phyloP scores from a whole-genome alignment of 192 early-diverging fungal genomes.

The Backusella parvicylindrica region DNA sequence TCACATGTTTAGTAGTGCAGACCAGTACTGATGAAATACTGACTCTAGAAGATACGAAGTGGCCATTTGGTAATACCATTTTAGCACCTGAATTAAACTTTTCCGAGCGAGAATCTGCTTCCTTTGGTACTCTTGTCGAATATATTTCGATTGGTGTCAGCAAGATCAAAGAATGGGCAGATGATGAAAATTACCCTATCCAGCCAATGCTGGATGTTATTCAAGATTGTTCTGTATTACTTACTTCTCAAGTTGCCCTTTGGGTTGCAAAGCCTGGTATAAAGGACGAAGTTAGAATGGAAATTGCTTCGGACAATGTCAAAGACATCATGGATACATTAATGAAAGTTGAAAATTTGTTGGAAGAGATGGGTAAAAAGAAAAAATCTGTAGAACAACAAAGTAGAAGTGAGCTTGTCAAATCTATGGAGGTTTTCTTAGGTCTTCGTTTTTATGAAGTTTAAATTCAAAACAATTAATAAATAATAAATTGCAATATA shows the following conservation, averaged over 20 bases:
- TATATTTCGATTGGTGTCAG: constrained; percentile 4
- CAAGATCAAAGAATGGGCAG: neutral
- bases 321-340: constrained; percentile 8
- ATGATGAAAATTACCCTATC: neutral
- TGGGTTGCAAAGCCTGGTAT: constrained; percentile 5
- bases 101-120: constrained; percentile 27
- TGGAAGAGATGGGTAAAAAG: neutral
- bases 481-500: neutral
- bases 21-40: constrained; percentile 34
- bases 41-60: constrained; percentile 25
- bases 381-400: neutral
- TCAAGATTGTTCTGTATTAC: constrained; percentile 4
- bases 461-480: neutral
- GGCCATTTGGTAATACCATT: constrained; percentile 40
- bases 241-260: neutral
- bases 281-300: neutral
- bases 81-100: constrained; percentile 32
- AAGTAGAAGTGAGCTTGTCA: neutral
- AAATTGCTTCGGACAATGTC: neutral
- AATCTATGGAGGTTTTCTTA: neutral
- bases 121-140: constrained; percentile 43
- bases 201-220: constrained; percentile 12
- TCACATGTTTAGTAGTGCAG: constrained; percentile 30
- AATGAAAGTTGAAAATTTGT: neutral
- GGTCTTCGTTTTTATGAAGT: neutral